A percentile compares a stretch with the other conserved stretches of the same genome.
Conservation (phyloP, 2,329 filamentous ascomycete genomes). For the Colletotrichum sp. region DNA sequence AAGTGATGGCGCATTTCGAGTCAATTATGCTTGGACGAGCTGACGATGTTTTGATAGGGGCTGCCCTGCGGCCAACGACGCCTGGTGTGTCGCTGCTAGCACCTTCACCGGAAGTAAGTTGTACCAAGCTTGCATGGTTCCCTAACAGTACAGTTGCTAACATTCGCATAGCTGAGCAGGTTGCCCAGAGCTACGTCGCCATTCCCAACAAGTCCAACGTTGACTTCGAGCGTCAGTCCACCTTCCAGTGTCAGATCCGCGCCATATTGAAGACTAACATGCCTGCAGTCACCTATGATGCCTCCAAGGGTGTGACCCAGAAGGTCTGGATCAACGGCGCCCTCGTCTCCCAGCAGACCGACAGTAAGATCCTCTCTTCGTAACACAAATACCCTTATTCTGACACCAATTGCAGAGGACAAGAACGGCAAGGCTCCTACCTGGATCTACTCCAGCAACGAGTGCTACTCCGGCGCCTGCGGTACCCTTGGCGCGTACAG, state of each 20-base stretch:
- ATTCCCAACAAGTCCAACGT: neutral
- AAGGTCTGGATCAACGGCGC: neutral
- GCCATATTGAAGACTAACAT: neutral
- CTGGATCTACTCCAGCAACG: neutral
- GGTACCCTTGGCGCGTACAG: neutral
- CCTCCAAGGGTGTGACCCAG: neutral
- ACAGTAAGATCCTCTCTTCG: neutral
- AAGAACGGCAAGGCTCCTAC: neutral
- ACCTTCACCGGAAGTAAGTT: neutral
- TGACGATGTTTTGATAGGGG: neutral
- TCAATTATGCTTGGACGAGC: rapidly evolving
- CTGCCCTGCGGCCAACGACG: neutral
- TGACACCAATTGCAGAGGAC: neutral
- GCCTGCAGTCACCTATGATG: neutral
- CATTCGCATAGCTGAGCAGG: neutral
- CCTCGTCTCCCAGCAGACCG: neutral
- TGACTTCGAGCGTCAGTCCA: neutral
- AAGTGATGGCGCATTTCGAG: neutral
- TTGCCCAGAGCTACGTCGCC: neutral
- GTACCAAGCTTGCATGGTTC: rapidly evolving
- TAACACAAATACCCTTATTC: too few relatives aligned
- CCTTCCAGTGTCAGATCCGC: rapidly evolving
- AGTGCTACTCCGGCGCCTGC: neutral
- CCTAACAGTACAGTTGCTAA: neutral
- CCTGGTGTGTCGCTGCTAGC: neutral